phyloP scores from a whole-genome alignment of 768 basidiomycete genomes.

The Mrakia blollopis region DNA sequence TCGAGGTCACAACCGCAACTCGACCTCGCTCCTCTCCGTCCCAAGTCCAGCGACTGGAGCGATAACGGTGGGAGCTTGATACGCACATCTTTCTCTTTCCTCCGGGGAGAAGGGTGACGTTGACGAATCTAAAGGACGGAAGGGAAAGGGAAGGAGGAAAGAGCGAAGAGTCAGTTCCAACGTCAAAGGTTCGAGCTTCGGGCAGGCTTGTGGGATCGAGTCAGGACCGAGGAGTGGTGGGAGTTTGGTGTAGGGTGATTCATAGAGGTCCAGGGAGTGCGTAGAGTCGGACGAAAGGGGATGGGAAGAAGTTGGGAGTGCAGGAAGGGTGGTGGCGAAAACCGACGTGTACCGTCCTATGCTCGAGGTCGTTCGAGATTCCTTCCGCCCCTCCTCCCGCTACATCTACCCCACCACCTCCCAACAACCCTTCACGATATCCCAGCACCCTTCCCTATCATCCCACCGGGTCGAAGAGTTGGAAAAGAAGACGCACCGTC shows the following conservation, averaged over 20 bases:
- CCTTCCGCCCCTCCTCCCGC: neutral
- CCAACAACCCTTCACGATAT: slow-evolving; percentile 7
- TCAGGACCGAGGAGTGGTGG: neutral
- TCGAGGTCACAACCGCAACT: neutral
- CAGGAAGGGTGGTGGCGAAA: neutral
- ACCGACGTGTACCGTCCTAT: slow-evolving; percentile 1
- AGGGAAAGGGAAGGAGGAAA: neutral
- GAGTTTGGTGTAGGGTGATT: neutral
- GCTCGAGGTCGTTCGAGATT: neutral
- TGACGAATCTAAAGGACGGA: slow-evolving; percentile 67
- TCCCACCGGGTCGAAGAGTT: neutral
- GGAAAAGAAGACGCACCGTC: slow-evolving; percentile 53
- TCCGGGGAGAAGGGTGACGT: slow-evolving; percentile 81
- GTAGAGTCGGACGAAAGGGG: neutral
- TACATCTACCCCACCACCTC: neutral
- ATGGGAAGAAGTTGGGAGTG: slow-evolving; percentile 2
- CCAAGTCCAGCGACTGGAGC: neutral
- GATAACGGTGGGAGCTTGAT: neutral
- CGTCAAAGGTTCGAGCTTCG: neutral
- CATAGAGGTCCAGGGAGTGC: neutral
- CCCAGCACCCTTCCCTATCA: neutral
- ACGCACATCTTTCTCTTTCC: slow-evolving; percentile 97
- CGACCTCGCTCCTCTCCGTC: neutral
- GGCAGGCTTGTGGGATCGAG: neutral
- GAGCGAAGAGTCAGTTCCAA: slow-evolving; percentile 20